Evolutionary conservation across 495 filamentous ascomycete genomes (phyloP), one percentile per base, ranked within the genome.

Genomic region (Lentithecium fluviatile): DNA sequence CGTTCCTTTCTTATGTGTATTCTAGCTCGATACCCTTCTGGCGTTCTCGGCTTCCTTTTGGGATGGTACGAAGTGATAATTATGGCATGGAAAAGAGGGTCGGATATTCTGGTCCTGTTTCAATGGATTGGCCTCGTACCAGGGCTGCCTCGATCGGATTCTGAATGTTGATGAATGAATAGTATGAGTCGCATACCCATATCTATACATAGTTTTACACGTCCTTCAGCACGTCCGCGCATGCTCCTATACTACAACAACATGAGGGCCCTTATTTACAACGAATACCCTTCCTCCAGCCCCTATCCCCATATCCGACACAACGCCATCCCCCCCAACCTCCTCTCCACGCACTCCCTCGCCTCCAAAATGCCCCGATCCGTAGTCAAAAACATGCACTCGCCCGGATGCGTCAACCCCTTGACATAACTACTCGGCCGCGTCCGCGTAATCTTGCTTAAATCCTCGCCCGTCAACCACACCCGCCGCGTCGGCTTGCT

Each of bases 341-440:
- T 90, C 79, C 84, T 86, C 78, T 89, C 87, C 60, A 95, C 77
- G 65, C 90, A 94, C 74, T 97, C 90, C 69, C 94, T 82, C 25
- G 83, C 77, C 78, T 98, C 95, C 74, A 97, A 66, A 17, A 96
- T 80, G 10, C 94, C 94, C 51, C 74, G 73, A 75, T 90, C 87
- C 40, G 91, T 97, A 26, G 75, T 81, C 54, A 97, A 64, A 71
- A 91, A 92, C 67, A 97, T 68, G 69, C 81, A 83, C 83, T 98
- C 94, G 51, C 94, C 95, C 0, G 93, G 79, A 29, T 80, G 82
- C 58, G 80, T 85, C 67, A 97, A 63, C 4, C 90, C 90, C 70
- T 80, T 81, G 43, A 96, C 80, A 64, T 81, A 82, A 1, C 81
- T 80, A 6, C 80, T 78, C 34, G 81, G 75, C 55, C 84, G 76